Evolutionary conservation across 83 land plant species (phyloP).

Genomic region (Diphasiastrum complanatum): DNA sequence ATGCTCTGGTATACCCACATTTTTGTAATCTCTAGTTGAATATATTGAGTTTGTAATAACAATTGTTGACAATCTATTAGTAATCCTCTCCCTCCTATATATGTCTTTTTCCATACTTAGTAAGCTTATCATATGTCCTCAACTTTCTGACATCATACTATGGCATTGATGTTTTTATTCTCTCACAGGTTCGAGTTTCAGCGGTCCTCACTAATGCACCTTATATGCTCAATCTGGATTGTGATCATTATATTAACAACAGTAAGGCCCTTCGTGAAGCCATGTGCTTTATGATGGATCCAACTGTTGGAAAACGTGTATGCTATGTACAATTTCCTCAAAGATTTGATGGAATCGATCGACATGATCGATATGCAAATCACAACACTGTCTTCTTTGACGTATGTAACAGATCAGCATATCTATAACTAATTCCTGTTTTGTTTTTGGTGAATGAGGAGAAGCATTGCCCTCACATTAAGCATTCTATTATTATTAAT

Average conservation of each 20-base stretch:
- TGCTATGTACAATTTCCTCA: constrained; percentile 15
- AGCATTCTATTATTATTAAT: not conserved
- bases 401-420: constrained; percentile 26
- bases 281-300: constrained; percentile 90
- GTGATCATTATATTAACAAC: constrained; percentile 41
- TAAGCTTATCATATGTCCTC: too few relatives aligned
- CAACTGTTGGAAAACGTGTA: constrained; percentile 51
- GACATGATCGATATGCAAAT: constrained; percentile 77
- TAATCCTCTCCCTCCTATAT: too few relatives aligned
- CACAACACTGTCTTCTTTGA: constrained; percentile 78
- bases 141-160: not conserved
- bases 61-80: too few relatives aligned
- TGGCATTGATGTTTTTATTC: constrained; percentile 1
- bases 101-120: too few relatives aligned
- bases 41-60: too few relatives aligned
- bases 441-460: too few relatives aligned
- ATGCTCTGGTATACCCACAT: constrained; percentile 50
- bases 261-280: constrained; percentile 41
- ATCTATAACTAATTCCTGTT: too few relatives aligned
- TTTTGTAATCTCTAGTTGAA: not conserved
- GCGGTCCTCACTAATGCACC: constrained; percentile 80
- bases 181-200: constrained; percentile 64
- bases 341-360: constrained; percentile 41
- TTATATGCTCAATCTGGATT: constrained; percentile 61
- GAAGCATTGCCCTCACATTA: not conserved